Evolutionary conservation across 2,329 filamentous ascomycete species (phyloP), one percentile per base, ranked within the genome.

Genomic region (Dothistroma septosporum): DNA sequence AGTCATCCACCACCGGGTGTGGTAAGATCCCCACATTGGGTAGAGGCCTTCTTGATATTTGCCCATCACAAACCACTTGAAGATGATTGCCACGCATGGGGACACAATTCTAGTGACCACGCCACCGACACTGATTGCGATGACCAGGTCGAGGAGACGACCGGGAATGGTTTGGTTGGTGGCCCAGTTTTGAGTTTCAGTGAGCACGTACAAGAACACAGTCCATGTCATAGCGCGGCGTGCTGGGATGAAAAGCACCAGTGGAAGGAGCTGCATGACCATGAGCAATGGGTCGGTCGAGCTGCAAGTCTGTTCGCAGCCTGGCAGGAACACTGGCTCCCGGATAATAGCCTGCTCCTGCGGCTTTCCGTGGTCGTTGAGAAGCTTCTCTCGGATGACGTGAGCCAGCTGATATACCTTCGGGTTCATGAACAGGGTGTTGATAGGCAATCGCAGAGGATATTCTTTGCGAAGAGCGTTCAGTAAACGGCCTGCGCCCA

Each of bases 11-110:
- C 83, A 85, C 9, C 81, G 76, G 0, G 81, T 84, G 68, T 85
- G 83, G 66, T 85, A 85, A 1, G 69, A 62, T 1, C 82, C 82
- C 83, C 83, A 85, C 83, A 85, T 85, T 1, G 83, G 82, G 65
- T 82, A 84, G 2, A 83, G 68, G 0, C 83, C 83, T 67, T 82
- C 77, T 37, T 73, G 75, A 67, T 83, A 80, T 1, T 77, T 77
- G 11, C 83, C 83, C 47, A 85, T 80, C 55, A 85, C 74, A 6
- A 80, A 49, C 83, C 83, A 85, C 68, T 85, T 85, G 53, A 78
- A 74, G 2, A 73, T 46, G 24, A 85, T 82, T n/a, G 78, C 82
- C 22, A 79, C 44, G 28, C 79, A 69, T 0, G 83, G 83, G 6
- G 75, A 70, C 7, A 79, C 61, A 1, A 76, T 68, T 16, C 75